These are phyloP conservation scores for Diplocarpon rosae DNA, from an alignment of 2,329 filamentous ascomycete genomes.

Conservation along the genomic window DNA sequence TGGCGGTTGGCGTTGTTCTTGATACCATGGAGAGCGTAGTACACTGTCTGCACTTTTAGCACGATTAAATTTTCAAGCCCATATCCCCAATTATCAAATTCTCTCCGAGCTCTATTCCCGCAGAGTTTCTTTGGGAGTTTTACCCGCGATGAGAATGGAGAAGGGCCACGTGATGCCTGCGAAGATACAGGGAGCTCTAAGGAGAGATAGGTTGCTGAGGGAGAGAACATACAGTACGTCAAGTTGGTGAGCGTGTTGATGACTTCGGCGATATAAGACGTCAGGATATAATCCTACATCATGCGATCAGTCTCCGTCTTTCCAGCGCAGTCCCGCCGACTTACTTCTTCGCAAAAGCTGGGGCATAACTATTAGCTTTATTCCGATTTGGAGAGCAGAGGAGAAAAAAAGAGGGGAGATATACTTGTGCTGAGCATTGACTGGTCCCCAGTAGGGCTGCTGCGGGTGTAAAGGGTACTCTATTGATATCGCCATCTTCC, in stretches of 20 bases:
- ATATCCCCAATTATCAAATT: background rate
- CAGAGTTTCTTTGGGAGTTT: too few species aligned
- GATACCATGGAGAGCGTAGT: conserved; percentile 25
- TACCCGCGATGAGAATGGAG: too few species aligned
- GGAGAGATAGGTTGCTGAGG: too few species aligned
- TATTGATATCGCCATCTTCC: conserved; percentile 15
- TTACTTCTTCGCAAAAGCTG: conserved; percentile 27
- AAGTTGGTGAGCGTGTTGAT: conserved; percentile 42
- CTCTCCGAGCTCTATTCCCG: too few species aligned
- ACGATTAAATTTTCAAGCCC: background rate
- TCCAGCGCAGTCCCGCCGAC: background rate
- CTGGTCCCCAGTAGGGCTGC: conserved; percentile 20
- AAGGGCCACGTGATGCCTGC: too few species aligned
- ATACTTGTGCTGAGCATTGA: conserved; percentile 23
- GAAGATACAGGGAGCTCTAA: too few species aligned
- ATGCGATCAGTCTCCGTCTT: conserved; percentile 1
- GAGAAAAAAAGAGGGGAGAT: background rate
- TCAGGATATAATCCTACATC: conserved; percentile 41
- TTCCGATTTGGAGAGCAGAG: background rate
- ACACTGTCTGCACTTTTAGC: conserved; percentile 11
- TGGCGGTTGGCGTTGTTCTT: conserved; percentile 19
- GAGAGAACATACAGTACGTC: conserved; percentile 32
- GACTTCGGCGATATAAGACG: conserved; percentile 41
- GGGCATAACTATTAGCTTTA: conserved; percentile 1
- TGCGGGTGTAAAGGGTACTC: conserved; percentile 20